Base-by-base conservation (phyloP, 257 asterid species). In the Plantago major region DNA sequence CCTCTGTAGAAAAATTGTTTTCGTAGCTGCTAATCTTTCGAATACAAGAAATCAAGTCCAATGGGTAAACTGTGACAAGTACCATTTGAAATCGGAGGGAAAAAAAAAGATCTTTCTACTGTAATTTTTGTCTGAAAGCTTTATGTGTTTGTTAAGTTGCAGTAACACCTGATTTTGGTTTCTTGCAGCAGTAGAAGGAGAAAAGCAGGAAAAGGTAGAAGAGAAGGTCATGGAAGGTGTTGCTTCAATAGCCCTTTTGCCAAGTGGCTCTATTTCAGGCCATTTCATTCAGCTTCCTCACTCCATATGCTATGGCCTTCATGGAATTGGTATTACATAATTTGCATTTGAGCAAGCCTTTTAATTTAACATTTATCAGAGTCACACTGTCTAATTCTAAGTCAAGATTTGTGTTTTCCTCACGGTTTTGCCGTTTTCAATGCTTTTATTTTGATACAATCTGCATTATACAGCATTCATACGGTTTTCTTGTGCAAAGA, bases 241-340 rank as follows among this genome's bases (percentile, higher is more conserved):
- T 42, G 97, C 96, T 26, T 93, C 99, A 47, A 71, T 93, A 62
- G 99, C 97, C 67, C 85, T 93, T 66, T 68, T 87, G 66, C 88
- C 97, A 12, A 67, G 62, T 66, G 99, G 99, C 26, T 86, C 96
- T 49, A 79, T 92, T 55, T 92, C 99, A 1, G 99, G 99, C 74
- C 96, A 89, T 84, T 93, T 93, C 74, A 73, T 93, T 71, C 95
- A 83, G 53, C 94, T 93, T 71, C 96, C 96, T 9, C 71, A 80
- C 53, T 83, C 93, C 71, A 73, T 77, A 44, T 89, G 99, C 70
- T 89, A 86, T 79, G 96, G 95, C 64, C 93, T 93, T 63, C 85
- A 77, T 64, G 99, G 95, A 69, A 81, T 77, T 62, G 97, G 99
- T 92, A 83, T 37, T 30, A 7, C 43, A 46, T 64, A 18, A 11